Evolutionary conservation across 148 eudicot species (phyloP).

Genomic region (Rheum nobile): DNA sequence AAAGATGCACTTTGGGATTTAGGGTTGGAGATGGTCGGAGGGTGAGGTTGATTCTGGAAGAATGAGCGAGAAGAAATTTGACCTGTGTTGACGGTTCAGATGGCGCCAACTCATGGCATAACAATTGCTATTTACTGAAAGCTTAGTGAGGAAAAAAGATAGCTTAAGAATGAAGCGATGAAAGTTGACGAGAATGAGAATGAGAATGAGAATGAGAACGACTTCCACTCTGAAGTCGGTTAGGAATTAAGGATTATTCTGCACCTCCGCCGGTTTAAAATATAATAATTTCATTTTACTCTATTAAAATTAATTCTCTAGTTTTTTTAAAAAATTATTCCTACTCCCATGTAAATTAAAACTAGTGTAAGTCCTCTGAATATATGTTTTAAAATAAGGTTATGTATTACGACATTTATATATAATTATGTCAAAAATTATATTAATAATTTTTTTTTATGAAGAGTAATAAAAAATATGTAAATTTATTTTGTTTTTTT

Average conservation of each 20-base stretch:
- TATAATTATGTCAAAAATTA: too few species aligned
- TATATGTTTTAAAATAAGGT: too few species aligned
- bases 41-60: background rate
- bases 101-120: slow-evolving; percentile 3
- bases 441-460: too few species aligned
- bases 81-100: background rate
- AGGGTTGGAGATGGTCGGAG: background rate
- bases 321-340: too few species aligned
- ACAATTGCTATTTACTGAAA: background rate
- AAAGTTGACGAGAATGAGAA: background rate
- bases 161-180: slow-evolving; percentile 6
- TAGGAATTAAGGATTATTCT: background rate
- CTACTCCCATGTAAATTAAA: too few species aligned
- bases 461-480: too few species aligned
- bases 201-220: background rate
- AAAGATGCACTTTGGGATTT: background rate
- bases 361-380: too few species aligned
- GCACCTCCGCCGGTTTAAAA: too few species aligned
- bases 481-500: too few species aligned
- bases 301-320: too few species aligned
- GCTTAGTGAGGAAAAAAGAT: background rate
- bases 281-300: too few species aligned
- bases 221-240: background rate
- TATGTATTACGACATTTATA: too few species aligned
- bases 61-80: background rate